A percentile compares a stretch with the other conserved stretches of the same genome.
These are phyloP conservation scores for Diaporthe ampelina DNA, from an alignment of 2,329 filamentous ascomycete species.

Conservation along the genomic window DNA sequence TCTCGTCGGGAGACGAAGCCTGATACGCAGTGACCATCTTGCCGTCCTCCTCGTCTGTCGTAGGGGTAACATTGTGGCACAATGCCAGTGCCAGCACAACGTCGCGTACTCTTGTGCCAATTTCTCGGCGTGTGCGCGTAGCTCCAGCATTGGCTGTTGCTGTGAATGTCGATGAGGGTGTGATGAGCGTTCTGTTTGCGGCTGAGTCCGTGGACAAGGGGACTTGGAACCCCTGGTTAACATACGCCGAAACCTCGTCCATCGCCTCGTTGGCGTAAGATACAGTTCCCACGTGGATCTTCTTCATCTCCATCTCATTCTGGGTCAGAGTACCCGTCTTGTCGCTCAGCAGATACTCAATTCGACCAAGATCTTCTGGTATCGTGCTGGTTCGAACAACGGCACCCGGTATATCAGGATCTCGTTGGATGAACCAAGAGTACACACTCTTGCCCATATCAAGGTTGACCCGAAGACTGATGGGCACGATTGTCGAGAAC, in stretches of 20 bases:
- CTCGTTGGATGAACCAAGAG: slow-evolving; percentile 93
- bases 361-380: slow-evolving; percentile 93
- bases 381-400: slow-evolving; percentile 98
- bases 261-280: slow-evolving; percentile 99
- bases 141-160: slow-evolving; percentile 72
- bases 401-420: slow-evolving; percentile 89
- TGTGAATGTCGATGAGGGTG: slow-evolving; percentile 79
- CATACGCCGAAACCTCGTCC: slow-evolving; percentile 92
- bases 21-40: slow-evolving; percentile 87
- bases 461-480: slow-evolving; percentile 94
- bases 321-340: slow-evolving; percentile 99
- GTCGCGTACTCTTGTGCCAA: slow-evolving; percentile 92
- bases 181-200: slow-evolving; percentile 71
- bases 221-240: slow-evolving; percentile 84
- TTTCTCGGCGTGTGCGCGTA: slow-evolving; percentile 91
- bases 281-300: slow-evolving; percentile 97
- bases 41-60: slow-evolving; percentile 85
- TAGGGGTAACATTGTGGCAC: slow-evolving; percentile 97
- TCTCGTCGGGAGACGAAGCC: slow-evolving; percentile 97
- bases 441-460: slow-evolving; percentile 98
- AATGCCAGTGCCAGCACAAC: slow-evolving; percentile 92
- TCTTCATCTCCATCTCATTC: slow-evolving; percentile 99
- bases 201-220: slow-evolving; percentile 60
- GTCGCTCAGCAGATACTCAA: slow-evolving; percentile 96
- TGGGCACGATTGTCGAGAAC: slow-evolving; percentile 99